Conservation (phyloP, 176 grass and related monocot species). For the Chrysopogon serrulatus region DNA sequence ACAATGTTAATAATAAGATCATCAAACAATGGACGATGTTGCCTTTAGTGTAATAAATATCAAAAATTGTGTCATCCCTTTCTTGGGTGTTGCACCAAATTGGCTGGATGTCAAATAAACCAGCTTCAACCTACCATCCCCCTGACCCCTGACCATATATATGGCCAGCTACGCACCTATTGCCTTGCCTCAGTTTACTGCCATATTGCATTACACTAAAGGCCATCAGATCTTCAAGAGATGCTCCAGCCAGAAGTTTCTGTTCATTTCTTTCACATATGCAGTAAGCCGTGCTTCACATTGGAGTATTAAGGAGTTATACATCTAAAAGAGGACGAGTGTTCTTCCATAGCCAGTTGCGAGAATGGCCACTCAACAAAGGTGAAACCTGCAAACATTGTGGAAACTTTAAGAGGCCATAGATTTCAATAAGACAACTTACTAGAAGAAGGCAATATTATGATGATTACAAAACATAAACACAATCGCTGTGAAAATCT, state of each 20-base stretch:
- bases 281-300: neutral
- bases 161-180: neutral
- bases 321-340: constrained; percentile 45
- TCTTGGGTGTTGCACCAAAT: neutral
- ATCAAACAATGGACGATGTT: neutral
- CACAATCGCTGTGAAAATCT: neutral
- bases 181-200: neutral
- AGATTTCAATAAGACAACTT: neutral
- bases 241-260: neutral
- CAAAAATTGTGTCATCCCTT: neutral
- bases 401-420: neutral
- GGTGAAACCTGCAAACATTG: constrained; percentile 65
- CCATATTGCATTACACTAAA: neutral
- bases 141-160: neutral
- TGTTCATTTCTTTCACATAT: neutral
- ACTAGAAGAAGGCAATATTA: neutral
- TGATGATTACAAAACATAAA: neutral
- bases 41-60: neutral
- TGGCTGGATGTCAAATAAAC: neutral
- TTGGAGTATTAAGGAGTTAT: neutral
- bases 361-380: constrained; percentile 51
- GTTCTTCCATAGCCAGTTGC: constrained; percentile 86
- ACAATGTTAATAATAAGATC: neutral
- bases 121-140: neutral
- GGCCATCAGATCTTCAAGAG: neutral